phyloP scores from a whole-genome alignment of 2,329 filamentous ascomycete species.

The Nothophoma quercina region DNA sequence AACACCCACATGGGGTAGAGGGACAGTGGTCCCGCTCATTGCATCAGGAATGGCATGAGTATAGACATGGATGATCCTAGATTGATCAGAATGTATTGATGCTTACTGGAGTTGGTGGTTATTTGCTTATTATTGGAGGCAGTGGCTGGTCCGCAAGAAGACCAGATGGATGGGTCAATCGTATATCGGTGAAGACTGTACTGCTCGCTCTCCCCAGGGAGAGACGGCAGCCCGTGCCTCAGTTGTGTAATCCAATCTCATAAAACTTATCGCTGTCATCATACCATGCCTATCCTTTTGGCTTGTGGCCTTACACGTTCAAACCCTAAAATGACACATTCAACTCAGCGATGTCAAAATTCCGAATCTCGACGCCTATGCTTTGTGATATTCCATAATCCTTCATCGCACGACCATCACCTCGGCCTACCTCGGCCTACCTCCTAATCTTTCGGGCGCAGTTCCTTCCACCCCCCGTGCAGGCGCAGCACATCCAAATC shows the following conservation, averaged over 20 bases:
- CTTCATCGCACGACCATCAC: conserved; percentile 1
- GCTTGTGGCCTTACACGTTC: no score
- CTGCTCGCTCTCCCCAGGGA: not conserved
- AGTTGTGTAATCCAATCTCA: conserved; percentile 1
- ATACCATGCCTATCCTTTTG: no score
- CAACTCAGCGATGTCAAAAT: no score
- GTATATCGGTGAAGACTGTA: conserved; percentile 2
- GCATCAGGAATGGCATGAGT: conserved; percentile 38
- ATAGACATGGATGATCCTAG: conserved; percentile 28
- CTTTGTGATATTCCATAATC: conserved; percentile 5
- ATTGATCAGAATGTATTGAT: conserved; percentile 30
- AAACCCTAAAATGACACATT: no score
- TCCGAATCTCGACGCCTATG: not conserved
- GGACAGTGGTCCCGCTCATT: conserved; percentile 35
- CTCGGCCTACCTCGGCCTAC: conserved; percentile 12
- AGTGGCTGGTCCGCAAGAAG: not conserved
- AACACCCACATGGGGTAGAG: conserved; percentile 25
- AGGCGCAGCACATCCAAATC: conserved; percentile 6
- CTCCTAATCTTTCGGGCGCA: not conserved
- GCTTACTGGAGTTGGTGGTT: conserved; percentile 21
- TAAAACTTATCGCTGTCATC: no score
- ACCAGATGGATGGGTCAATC: not conserved
- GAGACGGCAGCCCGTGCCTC: not conserved
- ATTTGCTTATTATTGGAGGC: conserved; percentile 18
- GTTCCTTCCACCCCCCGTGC: conserved; percentile 1